phyloP scores from a whole-genome alignment of 148 eudicot genomes.

The Cornus kousa region DNA sequence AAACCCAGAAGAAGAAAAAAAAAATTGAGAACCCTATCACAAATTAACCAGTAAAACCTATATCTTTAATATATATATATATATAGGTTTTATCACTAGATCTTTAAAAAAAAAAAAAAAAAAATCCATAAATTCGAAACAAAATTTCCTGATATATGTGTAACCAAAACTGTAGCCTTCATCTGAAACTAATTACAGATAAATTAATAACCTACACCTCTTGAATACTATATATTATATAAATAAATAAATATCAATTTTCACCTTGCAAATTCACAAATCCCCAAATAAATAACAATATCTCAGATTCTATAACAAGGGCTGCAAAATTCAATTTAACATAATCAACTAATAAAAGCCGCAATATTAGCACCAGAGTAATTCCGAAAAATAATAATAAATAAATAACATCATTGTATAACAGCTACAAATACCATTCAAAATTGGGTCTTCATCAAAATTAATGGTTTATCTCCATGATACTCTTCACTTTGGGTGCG shows the following conservation, averaged over 20 bases:
- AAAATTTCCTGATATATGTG: too few species aligned
- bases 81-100: too few species aligned
- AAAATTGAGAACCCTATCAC: too few species aligned
- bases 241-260: background rate
- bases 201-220: background rate
- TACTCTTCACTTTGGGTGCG: constrained; percentile 47
- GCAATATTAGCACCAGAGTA: background rate
- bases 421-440: constrained; percentile 7
- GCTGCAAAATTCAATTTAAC: background rate
- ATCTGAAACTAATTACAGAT: too few species aligned
- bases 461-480: constrained; percentile 46
- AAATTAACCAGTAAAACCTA: too few species aligned
- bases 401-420: background rate
- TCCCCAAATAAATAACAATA: background rate
- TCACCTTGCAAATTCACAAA: background rate
- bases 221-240: background rate
- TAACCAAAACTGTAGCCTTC: background rate
- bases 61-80: too few species aligned
- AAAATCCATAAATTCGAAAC: too few species aligned
- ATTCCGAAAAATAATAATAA: too few species aligned
- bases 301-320: background rate
- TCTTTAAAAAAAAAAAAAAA: too few species aligned
- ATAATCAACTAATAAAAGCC: background rate
- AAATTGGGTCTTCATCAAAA: background rate
- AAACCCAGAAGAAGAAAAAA: too few species aligned